phyloP scores from a whole-genome alignment of 208 protist species.

The Leishmania lainsoni region DNA sequence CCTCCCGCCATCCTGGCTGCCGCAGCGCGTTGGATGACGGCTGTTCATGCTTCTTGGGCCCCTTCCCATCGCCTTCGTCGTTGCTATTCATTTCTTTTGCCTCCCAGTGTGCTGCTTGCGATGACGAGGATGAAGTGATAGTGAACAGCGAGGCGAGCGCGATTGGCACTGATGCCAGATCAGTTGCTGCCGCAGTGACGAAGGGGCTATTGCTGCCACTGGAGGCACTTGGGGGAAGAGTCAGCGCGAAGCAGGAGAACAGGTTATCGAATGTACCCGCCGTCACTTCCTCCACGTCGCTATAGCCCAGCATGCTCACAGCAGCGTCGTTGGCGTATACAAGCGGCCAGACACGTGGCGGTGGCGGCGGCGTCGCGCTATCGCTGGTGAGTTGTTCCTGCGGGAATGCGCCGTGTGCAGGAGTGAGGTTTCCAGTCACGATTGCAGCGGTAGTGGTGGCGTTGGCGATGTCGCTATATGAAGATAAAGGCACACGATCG shows the following conservation, averaged over 20 bases:
- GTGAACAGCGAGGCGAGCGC: neutral
- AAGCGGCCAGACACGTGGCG: conserved; percentile 18
- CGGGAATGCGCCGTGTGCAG: neutral
- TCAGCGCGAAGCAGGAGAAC: conserved; percentile 27
- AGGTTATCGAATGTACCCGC: conserved; percentile 22
- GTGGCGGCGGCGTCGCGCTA: neutral
- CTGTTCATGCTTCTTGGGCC: neutral
- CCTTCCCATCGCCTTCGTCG: neutral
- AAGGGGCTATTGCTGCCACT: neutral
- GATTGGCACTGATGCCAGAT: neutral
- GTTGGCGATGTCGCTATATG: neutral
- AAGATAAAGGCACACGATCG: neutral
- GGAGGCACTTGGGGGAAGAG: neutral
- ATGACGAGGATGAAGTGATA: neutral
- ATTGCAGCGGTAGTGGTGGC: neutral
- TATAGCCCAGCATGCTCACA: conserved; percentile 24
- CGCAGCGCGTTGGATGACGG: neutral
- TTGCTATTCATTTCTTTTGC: neutral
- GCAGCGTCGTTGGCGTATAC: conserved; percentile 33
- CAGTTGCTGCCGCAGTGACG: neutral
- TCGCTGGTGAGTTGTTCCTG: neutral
- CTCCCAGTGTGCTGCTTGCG: neutral
- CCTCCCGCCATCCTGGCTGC: conserved; percentile 17
- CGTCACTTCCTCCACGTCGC: conserved; percentile 17
- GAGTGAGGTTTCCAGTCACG: neutral